These are phyloP conservation scores for Claviceps sorghi DNA, from an alignment of 2,329 filamentous ascomycete species.

Conservation along the genomic window DNA sequence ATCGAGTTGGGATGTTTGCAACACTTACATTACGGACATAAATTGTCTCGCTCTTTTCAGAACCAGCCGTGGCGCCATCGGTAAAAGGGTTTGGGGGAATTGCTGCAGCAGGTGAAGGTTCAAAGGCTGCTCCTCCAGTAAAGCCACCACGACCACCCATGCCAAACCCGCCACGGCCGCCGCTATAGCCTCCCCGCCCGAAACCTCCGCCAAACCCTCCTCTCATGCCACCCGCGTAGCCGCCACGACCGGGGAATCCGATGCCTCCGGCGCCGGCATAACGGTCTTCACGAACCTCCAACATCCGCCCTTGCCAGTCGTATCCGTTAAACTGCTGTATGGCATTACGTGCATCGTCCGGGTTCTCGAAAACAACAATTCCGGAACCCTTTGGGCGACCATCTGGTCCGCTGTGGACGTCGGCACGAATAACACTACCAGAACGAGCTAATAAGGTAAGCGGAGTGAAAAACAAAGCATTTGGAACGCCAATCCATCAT, in stretches of 20 bases:
- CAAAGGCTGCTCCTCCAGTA: constrained; percentile 32
- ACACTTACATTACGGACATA: constrained; percentile 88
- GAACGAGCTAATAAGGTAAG: constrained; percentile 30
- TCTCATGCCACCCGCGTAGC: constrained; percentile 42
- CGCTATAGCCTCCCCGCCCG: constrained; percentile 36
- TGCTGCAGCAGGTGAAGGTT: constrained; percentile 32
- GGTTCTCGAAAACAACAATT: constrained; percentile 89
- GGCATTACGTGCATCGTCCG: constrained; percentile 87
- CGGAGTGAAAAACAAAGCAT: not conserved
- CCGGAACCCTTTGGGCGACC: constrained; percentile 92
- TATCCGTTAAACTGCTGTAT: constrained; percentile 98
- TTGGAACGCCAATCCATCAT: not conserved
- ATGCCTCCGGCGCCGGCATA: constrained; percentile 56
- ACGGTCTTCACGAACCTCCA: constrained; percentile 93
- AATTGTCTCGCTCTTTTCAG: constrained; percentile 70
- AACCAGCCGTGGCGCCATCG: constrained; percentile 76
- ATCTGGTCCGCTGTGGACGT: constrained; percentile 84
- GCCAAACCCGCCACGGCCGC: constrained; percentile 27
- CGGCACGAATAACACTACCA: constrained; percentile 79
- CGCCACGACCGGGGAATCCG: constrained; percentile 44
- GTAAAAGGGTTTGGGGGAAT: constrained; percentile 78
- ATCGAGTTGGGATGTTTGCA: not conserved
- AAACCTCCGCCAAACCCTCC: constrained; percentile 44
- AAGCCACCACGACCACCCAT: constrained; percentile 25
- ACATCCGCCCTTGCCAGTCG: constrained; percentile 86